These are phyloP conservation scores for Epichloe sp. DNA, from an alignment of 2,329 filamentous ascomycete genomes.

Conservation along the genomic window DNA sequence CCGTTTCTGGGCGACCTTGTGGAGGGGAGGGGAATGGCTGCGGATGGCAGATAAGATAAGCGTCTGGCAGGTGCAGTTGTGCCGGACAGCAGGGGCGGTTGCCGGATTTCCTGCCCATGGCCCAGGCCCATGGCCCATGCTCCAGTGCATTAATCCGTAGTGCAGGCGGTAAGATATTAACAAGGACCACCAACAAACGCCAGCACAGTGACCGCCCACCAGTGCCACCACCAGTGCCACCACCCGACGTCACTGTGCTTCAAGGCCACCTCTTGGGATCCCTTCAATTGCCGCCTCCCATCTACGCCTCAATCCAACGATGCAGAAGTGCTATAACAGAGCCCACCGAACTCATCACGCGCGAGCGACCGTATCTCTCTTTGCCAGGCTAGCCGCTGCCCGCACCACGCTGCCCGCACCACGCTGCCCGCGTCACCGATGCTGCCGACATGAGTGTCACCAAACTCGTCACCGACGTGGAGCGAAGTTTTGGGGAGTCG, in stretches of 20 bases:
- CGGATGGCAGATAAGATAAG: not conserved
- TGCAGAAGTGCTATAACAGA: constrained; percentile 6
- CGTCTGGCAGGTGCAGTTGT: too few relatives aligned
- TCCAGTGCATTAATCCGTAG: too few relatives aligned
- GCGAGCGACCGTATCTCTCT: constrained; percentile 4
- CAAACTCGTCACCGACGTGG: constrained; percentile 37
- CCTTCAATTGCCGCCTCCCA: constrained; percentile 1
- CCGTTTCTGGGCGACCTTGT: not conserved
- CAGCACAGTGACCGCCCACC: too few relatives aligned
- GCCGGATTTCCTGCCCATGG: too few relatives aligned
- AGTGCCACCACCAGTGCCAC: too few relatives aligned
- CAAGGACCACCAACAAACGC: too few relatives aligned
- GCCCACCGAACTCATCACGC: constrained; percentile 3
- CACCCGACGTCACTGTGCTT: constrained; percentile 5
- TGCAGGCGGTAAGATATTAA: too few relatives aligned
- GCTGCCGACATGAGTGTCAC: constrained; percentile 25
- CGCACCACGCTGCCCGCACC: constrained; percentile 14
- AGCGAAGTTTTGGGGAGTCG: constrained; percentile 62
- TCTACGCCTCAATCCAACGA: constrained; percentile 4
- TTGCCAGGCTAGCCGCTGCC: constrained; percentile 7
- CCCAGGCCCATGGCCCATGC: too few relatives aligned
- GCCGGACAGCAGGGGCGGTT: too few relatives aligned
- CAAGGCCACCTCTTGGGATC: not conserved
- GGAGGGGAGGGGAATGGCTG: too few relatives aligned
- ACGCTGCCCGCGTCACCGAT: constrained; percentile 13